Conservation (phyloP, 805 yeast genomes). For the Starmera quercuum region DNA sequence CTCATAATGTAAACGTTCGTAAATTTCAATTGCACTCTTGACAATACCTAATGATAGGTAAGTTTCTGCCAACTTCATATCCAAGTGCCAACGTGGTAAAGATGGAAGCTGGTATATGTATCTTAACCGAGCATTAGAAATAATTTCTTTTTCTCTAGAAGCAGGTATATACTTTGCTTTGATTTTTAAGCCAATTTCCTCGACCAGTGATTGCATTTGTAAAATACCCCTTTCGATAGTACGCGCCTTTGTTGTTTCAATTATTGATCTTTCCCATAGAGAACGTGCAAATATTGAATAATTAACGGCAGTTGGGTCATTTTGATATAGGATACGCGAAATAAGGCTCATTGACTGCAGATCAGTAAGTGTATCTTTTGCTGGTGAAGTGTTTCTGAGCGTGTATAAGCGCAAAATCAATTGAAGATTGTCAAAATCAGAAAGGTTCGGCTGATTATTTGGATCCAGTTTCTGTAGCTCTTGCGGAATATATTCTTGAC, state of each 20-base stretch:
- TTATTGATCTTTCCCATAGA: slow-evolving; percentile 81
- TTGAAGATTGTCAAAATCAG: slow-evolving; percentile 67
- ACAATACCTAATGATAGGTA: slow-evolving; percentile 79
- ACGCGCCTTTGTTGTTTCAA: slow-evolving; percentile 73
- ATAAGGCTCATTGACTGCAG: slow-evolving; percentile 80
- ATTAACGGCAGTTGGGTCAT: slow-evolving; percentile 37
- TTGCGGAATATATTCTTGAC: slow-evolving; percentile 56
- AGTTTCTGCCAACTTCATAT: slow-evolving; percentile 74
- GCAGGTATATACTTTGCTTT: slow-evolving; percentile 48
- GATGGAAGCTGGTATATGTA: slow-evolving; percentile 71
- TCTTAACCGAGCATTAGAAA: slow-evolving; percentile 44
- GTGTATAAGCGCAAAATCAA: slow-evolving; percentile 60
- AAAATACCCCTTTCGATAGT: slow-evolving; percentile 91
- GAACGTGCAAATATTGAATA: slow-evolving; percentile 79
- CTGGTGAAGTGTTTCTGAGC: slow-evolving; percentile 63
- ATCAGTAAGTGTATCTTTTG: slow-evolving; percentile 60
- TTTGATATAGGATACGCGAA: slow-evolving; percentile 56
- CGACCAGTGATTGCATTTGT: slow-evolving; percentile 88
- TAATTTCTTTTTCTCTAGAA: slow-evolving; percentile 20
- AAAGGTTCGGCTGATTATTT: slow-evolving; percentile 68
- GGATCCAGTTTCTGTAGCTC: slow-evolving; percentile 56
- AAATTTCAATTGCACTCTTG: slow-evolving; percentile 83
- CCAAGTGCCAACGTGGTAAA: slow-evolving; percentile 81
- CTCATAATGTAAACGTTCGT: slow-evolving; percentile 66
- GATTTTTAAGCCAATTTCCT: slow-evolving; percentile 71